phyloP scores from a whole-genome alignment of 2,329 filamentous ascomycete genomes.

The Ophiostoma ips region DNA sequence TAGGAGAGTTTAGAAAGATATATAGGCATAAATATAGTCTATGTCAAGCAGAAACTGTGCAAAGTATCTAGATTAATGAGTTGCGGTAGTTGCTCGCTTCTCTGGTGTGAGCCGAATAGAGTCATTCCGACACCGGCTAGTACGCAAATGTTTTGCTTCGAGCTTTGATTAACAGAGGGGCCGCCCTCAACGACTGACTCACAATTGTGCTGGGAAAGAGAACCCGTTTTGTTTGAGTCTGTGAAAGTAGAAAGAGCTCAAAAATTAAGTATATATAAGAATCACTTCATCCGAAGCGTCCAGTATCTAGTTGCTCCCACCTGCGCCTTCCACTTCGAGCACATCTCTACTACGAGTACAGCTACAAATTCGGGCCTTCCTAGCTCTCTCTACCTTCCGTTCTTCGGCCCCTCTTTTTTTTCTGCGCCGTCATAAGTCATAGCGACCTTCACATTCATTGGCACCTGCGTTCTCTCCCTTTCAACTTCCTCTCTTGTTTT shows the following conservation, averaged over 20 bases:
- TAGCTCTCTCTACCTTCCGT: background rate
- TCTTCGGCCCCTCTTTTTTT: slow-evolving; percentile 1
- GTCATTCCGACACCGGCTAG: slow-evolving; percentile 7
- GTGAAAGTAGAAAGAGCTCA: background rate
- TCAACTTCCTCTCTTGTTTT: background rate
- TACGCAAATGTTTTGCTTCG: background rate
- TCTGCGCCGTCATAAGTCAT: background rate
- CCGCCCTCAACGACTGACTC: background rate
- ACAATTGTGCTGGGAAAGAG: background rate
- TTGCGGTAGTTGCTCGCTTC: too few species aligned
- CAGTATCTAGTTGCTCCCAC: too few species aligned
- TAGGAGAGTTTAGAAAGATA: too few species aligned
- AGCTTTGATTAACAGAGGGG: slow-evolving; percentile 3
- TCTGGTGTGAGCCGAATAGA: too few species aligned
- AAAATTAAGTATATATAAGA: too few species aligned
- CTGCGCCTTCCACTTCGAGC: too few species aligned
- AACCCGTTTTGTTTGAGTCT: background rate
- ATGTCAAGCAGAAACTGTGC: too few species aligned
- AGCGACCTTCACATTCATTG: background rate
- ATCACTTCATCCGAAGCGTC: too few species aligned
- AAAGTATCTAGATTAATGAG: too few species aligned
- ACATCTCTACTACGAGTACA: too few species aligned
- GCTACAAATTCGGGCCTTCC: background rate
- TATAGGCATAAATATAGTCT: too few species aligned
- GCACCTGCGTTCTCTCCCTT: background rate